Evolutionary conservation across 345 rosid genomes (phyloP).

Genomic region (Firmiana major): DNA sequence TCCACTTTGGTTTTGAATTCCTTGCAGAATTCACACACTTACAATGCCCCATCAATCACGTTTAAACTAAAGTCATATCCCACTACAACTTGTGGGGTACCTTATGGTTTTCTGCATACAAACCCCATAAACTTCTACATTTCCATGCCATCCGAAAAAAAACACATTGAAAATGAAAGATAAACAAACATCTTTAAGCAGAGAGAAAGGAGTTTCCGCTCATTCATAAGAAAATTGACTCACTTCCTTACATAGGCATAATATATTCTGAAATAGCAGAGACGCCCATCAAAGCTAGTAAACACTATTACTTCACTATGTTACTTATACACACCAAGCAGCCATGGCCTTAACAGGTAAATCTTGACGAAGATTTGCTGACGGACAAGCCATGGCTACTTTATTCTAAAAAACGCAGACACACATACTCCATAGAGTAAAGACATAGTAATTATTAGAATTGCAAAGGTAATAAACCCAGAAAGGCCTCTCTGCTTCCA

Average conservation of each 20-base stretch:
- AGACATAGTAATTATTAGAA: neutral
- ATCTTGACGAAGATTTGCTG: neutral
- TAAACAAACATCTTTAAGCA: neutral
- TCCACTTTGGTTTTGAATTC: neutral
- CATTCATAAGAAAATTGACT: neutral
- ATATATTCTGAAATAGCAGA: neutral
- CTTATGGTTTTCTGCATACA: neutral
- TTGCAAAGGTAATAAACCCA: no score
- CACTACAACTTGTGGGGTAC: neutral
- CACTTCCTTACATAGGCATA: neutral
- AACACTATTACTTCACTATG: neutral
- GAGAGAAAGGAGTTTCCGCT: conserved; percentile 3
- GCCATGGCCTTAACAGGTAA: neutral
- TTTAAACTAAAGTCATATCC: neutral
- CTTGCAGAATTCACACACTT: neutral
- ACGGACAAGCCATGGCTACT: neutral
- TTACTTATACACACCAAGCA: neutral
- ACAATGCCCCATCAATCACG: neutral
- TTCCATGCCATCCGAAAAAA: neutral
- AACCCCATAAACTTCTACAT: neutral
- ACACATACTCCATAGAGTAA: neutral
- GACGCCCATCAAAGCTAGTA: neutral
- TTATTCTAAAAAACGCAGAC: neutral
- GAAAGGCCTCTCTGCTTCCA: conserved; percentile 1
- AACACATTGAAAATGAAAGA: neutral